Evolutionary conservation across 164 flowering plant genomes (phyloP).

Genomic region (Liriodendron chinense): DNA sequence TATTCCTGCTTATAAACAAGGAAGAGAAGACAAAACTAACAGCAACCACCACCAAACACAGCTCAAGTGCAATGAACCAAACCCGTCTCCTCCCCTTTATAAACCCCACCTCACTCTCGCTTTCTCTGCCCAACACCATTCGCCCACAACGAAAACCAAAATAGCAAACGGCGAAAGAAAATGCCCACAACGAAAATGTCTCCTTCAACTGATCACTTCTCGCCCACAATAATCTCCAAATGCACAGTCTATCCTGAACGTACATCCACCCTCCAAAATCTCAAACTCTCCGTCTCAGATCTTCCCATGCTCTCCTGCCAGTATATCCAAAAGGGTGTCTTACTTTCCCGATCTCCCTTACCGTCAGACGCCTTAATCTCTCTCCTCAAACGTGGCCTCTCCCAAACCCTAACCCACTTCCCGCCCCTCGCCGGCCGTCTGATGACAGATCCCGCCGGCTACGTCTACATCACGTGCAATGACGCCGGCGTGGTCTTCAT

Average conservation of each 20-base stretch:
- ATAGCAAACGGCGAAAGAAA: no score
- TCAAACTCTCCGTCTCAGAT: constrained; percentile 74
- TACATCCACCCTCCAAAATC: constrained; percentile 22
- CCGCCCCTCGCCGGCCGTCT: constrained; percentile 83
- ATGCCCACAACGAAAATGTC: constrained; percentile 13
- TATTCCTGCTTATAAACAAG: not conserved
- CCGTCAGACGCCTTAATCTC: constrained; percentile 30
- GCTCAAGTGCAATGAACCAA: not conserved
- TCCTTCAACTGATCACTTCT: not conserved
- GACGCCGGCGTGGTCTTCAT: constrained; percentile 68
- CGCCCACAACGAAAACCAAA: not conserved
- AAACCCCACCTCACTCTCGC: not conserved
- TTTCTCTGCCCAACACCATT: not conserved
- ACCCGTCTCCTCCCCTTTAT: not conserved
- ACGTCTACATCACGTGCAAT: constrained; percentile 57
- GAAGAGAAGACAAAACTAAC: not conserved
- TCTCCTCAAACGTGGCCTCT: constrained; percentile 48
- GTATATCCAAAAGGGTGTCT: constrained; percentile 82
- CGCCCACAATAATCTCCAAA: constrained; percentile 41
- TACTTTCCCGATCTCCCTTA: constrained; percentile 45
- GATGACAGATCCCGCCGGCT: constrained; percentile 45
- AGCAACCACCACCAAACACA: not conserved
- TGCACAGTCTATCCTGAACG: constrained; percentile 45
- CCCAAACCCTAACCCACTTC: constrained; percentile 58
- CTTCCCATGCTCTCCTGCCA: constrained; percentile 95